These are phyloP conservation scores for Aspergillus spinulosporus DNA, from an alignment of 2,329 filamentous ascomycete species.

Conservation along the genomic window DNA sequence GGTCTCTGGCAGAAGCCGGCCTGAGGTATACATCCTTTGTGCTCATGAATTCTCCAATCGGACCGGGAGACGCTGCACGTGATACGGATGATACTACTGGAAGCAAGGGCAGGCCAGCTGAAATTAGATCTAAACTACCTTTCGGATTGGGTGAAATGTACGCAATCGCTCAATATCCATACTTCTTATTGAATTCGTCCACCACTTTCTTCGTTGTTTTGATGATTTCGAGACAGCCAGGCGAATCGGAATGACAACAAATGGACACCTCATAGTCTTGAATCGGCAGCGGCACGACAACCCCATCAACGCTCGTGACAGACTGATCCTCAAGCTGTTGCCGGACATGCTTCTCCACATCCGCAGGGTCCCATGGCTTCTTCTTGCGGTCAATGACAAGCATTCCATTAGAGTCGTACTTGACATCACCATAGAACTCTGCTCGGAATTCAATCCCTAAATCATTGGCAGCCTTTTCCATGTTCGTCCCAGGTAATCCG, in stretches of 20 bases:
- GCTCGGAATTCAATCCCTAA: constrained; percentile 55
- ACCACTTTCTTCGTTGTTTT: constrained; percentile 41
- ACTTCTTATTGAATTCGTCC: constrained; percentile 45
- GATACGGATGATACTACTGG: too few species aligned
- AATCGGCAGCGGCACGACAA: constrained; percentile 40
- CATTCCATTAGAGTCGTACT: constrained; percentile 53
- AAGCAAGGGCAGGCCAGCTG: neutral
- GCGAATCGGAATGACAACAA: constrained; percentile 52
- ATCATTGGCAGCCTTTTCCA: constrained; percentile 56
- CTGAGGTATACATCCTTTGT: too few species aligned
- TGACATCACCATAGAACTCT: constrained; percentile 59
- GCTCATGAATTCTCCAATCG: too few species aligned
- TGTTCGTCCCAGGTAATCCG: constrained; percentile 55
- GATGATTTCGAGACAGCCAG: constrained; percentile 48
- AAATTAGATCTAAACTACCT: too few species aligned
- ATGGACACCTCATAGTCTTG: constrained; percentile 47
- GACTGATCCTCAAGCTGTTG: constrained; percentile 45
- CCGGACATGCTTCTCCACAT: constrained; percentile 45
- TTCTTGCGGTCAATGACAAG: constrained; percentile 61
- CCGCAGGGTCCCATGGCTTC: constrained; percentile 48
- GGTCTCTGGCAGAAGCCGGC: too few species aligned
- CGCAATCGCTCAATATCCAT: constrained; percentile 15
- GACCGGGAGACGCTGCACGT: too few species aligned
- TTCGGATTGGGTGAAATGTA: neutral
- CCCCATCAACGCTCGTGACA: constrained; percentile 46